Conservation (phyloP, 805 yeast species). For the Helenozyma baotianmanensis region DNA sequence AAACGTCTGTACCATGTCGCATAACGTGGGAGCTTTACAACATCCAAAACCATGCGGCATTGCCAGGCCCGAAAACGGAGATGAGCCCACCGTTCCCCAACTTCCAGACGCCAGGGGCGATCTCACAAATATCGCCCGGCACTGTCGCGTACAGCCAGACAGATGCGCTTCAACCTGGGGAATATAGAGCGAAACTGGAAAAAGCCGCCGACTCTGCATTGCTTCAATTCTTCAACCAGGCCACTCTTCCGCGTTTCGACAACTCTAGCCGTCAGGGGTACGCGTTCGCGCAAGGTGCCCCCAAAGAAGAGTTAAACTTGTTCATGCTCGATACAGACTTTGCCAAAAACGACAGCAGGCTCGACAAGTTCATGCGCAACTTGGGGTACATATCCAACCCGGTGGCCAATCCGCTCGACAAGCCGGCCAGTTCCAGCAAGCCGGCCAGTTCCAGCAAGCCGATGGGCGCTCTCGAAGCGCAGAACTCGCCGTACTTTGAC, state of each 20-base stretch:
- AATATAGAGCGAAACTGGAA: background rate
- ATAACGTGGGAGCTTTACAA: slow-evolving; percentile 16
- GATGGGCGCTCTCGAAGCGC: background rate
- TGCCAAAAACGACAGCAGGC: slow-evolving; percentile 9
- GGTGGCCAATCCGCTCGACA: too few relatives aligned
- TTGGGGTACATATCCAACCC: slow-evolving; percentile 9
- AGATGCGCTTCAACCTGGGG: too few relatives aligned
- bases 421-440: too few relatives aligned
- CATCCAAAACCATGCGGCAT: slow-evolving; percentile 7
- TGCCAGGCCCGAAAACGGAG: too few relatives aligned
- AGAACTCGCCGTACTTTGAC: background rate
- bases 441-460: too few relatives aligned
- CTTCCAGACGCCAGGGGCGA: too few relatives aligned
- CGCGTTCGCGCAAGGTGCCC: slow-evolving; percentile 2
- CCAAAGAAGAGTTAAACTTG: slow-evolving; percentile 10
- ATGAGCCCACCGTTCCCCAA: too few relatives aligned
- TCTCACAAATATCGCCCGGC: too few relatives aligned
- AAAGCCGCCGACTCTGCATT: background rate
- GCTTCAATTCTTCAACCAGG: background rate
- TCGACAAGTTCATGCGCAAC: slow-evolving; percentile 12
- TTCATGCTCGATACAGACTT: slow-evolving; percentile 15
- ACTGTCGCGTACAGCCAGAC: too few relatives aligned
- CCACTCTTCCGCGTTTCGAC: slow-evolving; percentile 2
- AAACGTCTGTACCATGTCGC: slow-evolving; percentile 13
- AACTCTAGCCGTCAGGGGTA: background rate